phyloP scores from a whole-genome alignment of 176 grass and related monocot species.

The Musa schizocarpa region DNA sequence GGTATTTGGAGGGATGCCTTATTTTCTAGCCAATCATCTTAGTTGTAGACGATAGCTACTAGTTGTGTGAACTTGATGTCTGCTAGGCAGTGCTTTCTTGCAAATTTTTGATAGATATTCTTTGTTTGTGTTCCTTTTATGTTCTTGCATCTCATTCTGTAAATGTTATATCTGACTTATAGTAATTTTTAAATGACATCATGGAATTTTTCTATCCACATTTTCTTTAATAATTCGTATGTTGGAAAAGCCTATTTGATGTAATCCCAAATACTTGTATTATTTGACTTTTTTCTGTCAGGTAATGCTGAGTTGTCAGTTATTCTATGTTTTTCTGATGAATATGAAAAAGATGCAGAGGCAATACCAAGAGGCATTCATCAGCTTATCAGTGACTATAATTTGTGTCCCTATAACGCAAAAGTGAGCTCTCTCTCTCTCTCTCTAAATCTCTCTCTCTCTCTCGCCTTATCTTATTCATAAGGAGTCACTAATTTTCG shows the following conservation, averaged over 20 bases:
- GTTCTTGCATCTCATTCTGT: background rate
- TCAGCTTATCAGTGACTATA: slow-evolving; percentile 45
- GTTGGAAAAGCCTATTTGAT: background rate
- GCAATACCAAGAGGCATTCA: slow-evolving; percentile 40
- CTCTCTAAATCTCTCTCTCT: slow-evolving; percentile 3
- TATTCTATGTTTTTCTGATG: slow-evolving; percentile 56
- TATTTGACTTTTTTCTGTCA: background rate
- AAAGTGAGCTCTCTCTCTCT: slow-evolving; percentile 42
- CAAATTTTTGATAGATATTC: background rate
- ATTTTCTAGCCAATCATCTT: background rate
- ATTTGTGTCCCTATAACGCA: slow-evolving; percentile 44
- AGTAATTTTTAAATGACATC: background rate
- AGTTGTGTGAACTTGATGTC: background rate
- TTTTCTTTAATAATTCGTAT: background rate
- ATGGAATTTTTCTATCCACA: background rate
- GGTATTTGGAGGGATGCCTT: background rate
- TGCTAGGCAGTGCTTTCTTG: background rate
- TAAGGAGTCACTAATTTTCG: background rate
- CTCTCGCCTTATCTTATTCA: background rate
- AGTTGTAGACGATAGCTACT: background rate
- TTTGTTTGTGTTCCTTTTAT: background rate
- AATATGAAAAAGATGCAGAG: slow-evolving; percentile 32
- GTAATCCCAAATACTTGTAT: background rate
- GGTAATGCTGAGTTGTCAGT: slow-evolving; percentile 71
- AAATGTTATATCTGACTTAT: background rate